Base-by-base conservation (phyloP, 1,284 basidiomycete species). In the Rhodotorula mucilaginosa region DNA sequence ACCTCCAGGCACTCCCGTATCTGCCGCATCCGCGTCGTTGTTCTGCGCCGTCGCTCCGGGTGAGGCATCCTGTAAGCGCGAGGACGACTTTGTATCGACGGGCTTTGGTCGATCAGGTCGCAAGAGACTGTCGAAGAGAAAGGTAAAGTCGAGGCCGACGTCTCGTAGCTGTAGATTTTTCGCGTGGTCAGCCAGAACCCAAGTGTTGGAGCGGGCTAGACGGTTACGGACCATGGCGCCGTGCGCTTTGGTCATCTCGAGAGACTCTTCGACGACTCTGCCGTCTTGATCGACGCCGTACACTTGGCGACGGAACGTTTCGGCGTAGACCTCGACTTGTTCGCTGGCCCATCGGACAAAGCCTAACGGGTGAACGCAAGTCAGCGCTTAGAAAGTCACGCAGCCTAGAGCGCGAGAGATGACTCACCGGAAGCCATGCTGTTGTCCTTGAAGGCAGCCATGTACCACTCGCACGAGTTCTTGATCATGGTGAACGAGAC, bases 391-490 rank as follows among this genome's bases (percentile, higher is more conserved):
- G 26, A 26, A 26, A 26, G 26, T 26, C 26, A 26, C 26, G 26
- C 26, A 26, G 26, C 26, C 26, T 26, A 26, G 26, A 26, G 26
- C 26, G 26, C 26, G 26, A 26, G 26, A 26, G 26, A 26, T 26
- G 26, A 77, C 90, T 77, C 78, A 93, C 93, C 87, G 67, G 92
- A 95, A 0, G 95, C 91, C 79, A 94, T 92, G 72, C 91, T 88
- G 79, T 94, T 93, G 81, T 97, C 95, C 81, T 90, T 92, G 82
- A 97, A 99, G 61, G 93, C 95, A 1, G 89, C 89, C 79, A 97
- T 86, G 81, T 93, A 99, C 97, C 96, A 99, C 81, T 99, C 96
- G 56, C 91, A 91, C 2, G 95, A 97, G 80, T 99, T 92, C 80
- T 93, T 94, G 81, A 96, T 90, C 12, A 90, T 87, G 0, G 91